Conservation (phyloP, 176 grass and related monocot genomes). For the Aegilops longissima region DNA sequence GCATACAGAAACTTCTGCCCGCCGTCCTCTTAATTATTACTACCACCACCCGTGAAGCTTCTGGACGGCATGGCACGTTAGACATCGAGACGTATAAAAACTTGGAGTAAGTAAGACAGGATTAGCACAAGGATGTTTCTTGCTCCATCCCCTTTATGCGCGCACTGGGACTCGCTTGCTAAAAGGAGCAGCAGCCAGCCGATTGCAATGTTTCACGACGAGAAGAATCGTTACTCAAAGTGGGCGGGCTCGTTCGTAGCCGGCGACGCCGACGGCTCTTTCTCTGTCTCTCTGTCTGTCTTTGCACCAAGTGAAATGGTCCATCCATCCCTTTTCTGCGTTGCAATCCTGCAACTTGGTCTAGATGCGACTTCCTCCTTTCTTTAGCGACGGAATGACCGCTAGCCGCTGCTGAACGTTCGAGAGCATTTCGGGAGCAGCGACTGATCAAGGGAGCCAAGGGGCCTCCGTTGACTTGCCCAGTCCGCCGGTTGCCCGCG, state of each 20-base stretch:
- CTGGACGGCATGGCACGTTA: no score
- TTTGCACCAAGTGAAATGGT: not conserved
- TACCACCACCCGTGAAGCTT: no score
- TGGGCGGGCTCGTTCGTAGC: not conserved
- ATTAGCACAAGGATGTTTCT: not conserved
- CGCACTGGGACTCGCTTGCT: not conserved
- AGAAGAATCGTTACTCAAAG: not conserved
- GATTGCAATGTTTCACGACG: not conserved
- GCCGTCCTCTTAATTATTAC: no score
- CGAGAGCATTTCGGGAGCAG: not conserved
- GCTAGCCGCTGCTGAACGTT: not conserved
- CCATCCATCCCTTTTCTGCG: not conserved
- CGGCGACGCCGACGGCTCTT: not conserved
- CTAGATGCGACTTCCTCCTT: conserved; percentile 23
- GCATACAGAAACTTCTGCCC: no score
- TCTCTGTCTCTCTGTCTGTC: not conserved
- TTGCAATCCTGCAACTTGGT: not conserved
- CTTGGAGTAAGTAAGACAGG: not conserved
- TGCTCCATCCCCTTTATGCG: not conserved
- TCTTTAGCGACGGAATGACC: not conserved
- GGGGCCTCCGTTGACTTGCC: not conserved
- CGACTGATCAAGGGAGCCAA: conserved; percentile 21
- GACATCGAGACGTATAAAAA: not conserved
- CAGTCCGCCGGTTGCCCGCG: not conserved
- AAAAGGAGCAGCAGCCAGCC: not conserved